Evolutionary conservation across 116 monocot genomes (phyloP).

Genomic region (Phalaenopsis hybrid): DNA sequence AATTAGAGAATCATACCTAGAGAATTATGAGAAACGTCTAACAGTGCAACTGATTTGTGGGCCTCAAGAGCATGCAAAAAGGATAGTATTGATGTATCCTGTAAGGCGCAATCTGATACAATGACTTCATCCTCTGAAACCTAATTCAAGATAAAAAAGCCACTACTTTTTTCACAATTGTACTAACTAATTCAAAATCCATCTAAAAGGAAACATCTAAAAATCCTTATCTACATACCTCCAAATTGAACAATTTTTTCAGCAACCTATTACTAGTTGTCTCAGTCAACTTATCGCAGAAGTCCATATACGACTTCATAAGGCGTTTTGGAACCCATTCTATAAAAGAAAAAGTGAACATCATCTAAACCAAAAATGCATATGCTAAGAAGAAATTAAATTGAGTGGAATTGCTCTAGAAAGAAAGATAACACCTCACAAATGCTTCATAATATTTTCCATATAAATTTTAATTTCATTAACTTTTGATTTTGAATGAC

Average conservation of each 20-base stretch:
- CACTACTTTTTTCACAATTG: not conserved
- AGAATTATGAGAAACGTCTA: slow-evolving; percentile 85
- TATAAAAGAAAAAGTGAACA: slow-evolving; percentile 15
- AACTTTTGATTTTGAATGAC: too few species aligned
- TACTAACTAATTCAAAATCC: not conserved
- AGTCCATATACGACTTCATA: slow-evolving; percentile 71
- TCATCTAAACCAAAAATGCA: not conserved
- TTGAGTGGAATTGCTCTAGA: not conserved
- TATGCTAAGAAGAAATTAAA: not conserved
- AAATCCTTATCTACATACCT: slow-evolving; percentile 28
- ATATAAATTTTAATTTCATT: too few species aligned
- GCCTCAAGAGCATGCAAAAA: slow-evolving; percentile 66
- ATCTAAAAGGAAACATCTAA: not conserved
- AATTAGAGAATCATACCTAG: slow-evolving; percentile 42
- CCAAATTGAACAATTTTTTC: slow-evolving; percentile 66
- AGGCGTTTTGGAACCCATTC: slow-evolving; percentile 91
- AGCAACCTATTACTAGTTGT: slow-evolving; percentile 57
- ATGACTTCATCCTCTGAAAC: slow-evolving; percentile 90
- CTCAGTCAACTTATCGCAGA: slow-evolving; percentile 56
- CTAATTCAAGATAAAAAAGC: slow-evolving; percentile 21
- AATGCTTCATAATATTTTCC: not conserved
- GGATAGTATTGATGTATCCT: slow-evolving; percentile 72
- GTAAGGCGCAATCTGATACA: slow-evolving; percentile 73
- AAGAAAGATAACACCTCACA: not conserved
- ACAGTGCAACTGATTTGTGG: slow-evolving; percentile 65